These are phyloP conservation scores for Monilinia aucupariae DNA, from an alignment of 2,329 filamentous ascomycete genomes.

Conservation along the genomic window DNA sequence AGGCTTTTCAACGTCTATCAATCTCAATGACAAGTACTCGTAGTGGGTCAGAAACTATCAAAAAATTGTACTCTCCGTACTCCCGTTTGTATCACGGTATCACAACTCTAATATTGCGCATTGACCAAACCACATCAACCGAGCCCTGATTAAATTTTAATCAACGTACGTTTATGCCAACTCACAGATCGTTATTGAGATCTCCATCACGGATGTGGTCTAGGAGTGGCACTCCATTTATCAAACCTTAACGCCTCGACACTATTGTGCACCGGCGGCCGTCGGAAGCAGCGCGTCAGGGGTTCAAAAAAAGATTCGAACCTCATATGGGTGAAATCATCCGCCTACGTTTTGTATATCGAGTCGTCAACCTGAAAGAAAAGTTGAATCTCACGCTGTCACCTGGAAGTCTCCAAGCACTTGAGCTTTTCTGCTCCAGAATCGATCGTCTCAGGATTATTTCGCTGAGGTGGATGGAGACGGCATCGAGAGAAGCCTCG, in stretches of 20 bases:
- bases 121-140: not conserved
- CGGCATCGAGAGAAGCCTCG: not conserved
- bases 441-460: not conserved
- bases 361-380: not conserved
- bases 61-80: no score
- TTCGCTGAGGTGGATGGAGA: not conserved
- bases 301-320: not conserved
- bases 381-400: not conserved
- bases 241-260: not conserved
- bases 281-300: not conserved
- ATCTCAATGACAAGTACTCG: not conserved
- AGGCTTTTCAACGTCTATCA: not conserved
- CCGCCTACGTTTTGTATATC: not conserved
- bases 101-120: not conserved
- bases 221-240: not conserved
- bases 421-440: not conserved
- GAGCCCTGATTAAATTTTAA: no score
- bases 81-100: not conserved
- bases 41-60: not conserved
- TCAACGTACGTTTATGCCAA: not conserved
- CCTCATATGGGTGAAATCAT: not conserved
- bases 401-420: not conserved
- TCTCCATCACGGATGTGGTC: not conserved
- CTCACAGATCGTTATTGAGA: not conserved
- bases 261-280: not conserved